Percentiles rank a stretch among this genome's conserved stretches.
phyloP scores from a whole-genome alignment of 1,284 basidiomycete genomes.

The Heterobasidion irregulare region DNA sequence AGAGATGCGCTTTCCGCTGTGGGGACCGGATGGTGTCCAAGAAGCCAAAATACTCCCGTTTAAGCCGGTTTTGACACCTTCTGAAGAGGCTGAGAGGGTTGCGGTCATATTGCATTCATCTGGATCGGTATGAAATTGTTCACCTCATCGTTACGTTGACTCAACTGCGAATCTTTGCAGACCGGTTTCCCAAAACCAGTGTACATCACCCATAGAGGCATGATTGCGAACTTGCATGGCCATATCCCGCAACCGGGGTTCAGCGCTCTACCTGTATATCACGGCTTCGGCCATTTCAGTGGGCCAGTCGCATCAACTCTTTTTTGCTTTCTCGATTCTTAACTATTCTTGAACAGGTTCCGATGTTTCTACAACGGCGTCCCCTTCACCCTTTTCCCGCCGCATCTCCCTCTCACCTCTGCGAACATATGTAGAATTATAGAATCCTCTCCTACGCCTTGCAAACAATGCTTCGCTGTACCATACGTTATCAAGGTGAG shows the following conservation, averaged over 20 bases:
- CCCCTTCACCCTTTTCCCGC: constrained; percentile 43
- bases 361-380: constrained; percentile 32
- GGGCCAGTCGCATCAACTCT: constrained; percentile 24
- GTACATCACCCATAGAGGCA: constrained; percentile 28
- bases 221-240: constrained; percentile 26
- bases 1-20: constrained; percentile 34
- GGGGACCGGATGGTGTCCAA: constrained; percentile 29
- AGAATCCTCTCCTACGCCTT: not conserved
- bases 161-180: constrained; percentile 5
- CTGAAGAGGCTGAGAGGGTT: constrained; percentile 34
- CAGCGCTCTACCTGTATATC: constrained; percentile 38
- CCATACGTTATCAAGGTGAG: constrained; percentile 26
- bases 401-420: constrained; percentile 42
- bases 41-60: constrained; percentile 25
- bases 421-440: constrained; percentile 26
- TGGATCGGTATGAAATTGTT: constrained; percentile 38
- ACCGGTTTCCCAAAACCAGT: constrained; percentile 39
- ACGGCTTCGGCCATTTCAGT: constrained; percentile 37
- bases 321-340: not conserved
- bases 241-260: constrained; percentile 34
- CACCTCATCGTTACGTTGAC: not conserved
- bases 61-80: constrained; percentile 30
- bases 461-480: constrained; percentile 20
- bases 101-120: constrained; percentile 54
- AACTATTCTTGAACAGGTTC: constrained; percentile 14